These are phyloP conservation scores for Cystobasidiopsis lactophilus DNA, from an alignment of 768 basidiomycete genomes.

Conservation along the genomic window DNA sequence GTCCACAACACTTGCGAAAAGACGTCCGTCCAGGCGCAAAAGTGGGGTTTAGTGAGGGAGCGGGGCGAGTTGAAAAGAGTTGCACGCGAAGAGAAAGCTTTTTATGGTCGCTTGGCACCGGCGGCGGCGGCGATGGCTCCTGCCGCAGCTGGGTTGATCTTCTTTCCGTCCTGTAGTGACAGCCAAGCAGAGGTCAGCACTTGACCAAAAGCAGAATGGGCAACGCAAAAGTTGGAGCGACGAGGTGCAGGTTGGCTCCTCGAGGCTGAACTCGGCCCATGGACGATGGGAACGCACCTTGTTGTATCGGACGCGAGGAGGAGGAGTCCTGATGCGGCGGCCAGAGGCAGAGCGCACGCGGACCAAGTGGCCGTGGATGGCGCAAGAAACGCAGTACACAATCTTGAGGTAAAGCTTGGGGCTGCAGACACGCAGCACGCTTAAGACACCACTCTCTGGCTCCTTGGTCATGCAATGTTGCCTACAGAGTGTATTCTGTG, in stretches of 20 bases:
- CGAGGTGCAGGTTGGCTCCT: too few species aligned
- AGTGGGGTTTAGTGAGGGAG: too few species aligned
- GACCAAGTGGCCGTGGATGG: constrained; percentile 98
- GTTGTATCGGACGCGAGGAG: constrained; percentile 85
- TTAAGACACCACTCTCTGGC: too few species aligned
- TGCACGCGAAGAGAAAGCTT: too few species aligned
- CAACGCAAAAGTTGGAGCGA: too few species aligned
- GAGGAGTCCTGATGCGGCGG: constrained; percentile 90
- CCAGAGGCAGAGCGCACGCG: constrained; percentile 92
- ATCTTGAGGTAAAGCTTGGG: constrained; percentile 15
- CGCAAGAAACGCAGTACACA: constrained; percentile 86
- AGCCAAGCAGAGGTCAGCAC: background rate
- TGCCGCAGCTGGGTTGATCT: constrained; percentile 14
- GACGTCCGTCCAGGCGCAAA: too few species aligned
- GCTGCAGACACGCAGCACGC: background rate
- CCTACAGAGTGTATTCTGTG: constrained; percentile 11
- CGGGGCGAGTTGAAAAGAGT: too few species aligned
- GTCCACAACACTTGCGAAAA: too few species aligned
- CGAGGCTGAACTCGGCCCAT: too few species aligned
- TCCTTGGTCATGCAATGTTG: background rate
- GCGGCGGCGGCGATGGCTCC: constrained; percentile 3
- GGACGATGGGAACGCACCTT: too few species aligned
- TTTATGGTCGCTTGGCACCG: background rate
- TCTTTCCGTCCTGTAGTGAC: constrained; percentile 19
- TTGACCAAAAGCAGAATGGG: background rate